These are phyloP conservation scores for Kurtzmaniella quercitrusa DNA, from an alignment of 1,139 yeast genomes.

Conservation along the genomic window DNA sequence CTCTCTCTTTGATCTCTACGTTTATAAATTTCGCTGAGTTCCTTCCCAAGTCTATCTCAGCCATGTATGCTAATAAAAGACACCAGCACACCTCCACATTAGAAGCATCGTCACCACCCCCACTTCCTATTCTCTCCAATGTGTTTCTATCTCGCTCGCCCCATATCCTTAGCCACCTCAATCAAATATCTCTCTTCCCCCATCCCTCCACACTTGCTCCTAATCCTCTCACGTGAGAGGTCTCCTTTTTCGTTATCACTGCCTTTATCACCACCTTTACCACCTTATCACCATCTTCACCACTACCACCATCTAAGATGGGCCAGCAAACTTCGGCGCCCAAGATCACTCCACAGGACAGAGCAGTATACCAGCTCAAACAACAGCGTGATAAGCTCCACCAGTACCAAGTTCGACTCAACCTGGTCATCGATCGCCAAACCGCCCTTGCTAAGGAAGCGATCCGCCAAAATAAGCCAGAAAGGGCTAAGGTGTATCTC, in stretches of 20 bases:
- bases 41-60: too few species aligned
- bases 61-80: too few species aligned
- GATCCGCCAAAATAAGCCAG: conserved; percentile 47
- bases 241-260: background rate
- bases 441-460: conserved; percentile 55
- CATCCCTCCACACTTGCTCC: background rate
- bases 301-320: conserved; percentile 17
- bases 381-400: conserved; percentile 81
- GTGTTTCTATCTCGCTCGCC: too few species aligned
- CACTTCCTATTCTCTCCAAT: too few species aligned
- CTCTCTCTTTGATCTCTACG: too few species aligned
- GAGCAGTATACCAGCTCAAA: conserved; percentile 80
- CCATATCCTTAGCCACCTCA: background rate
- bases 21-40: too few species aligned
- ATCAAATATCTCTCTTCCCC: background rate
- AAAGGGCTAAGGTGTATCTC: conserved; percentile 65
- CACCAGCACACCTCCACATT: too few species aligned
- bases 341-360: conserved; percentile 75
- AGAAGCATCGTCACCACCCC: too few species aligned
- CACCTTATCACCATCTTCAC: background rate
- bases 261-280: too few species aligned
- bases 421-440: conserved; percentile 53
- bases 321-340: conserved; percentile 46
- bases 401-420: conserved; percentile 66
- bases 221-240: background rate